Percentiles rank a stretch among this genome's conserved stretches.
Evolutionary conservation across 306 rosid genomes (phyloP).

Genomic region (Dryas drummondii): DNA sequence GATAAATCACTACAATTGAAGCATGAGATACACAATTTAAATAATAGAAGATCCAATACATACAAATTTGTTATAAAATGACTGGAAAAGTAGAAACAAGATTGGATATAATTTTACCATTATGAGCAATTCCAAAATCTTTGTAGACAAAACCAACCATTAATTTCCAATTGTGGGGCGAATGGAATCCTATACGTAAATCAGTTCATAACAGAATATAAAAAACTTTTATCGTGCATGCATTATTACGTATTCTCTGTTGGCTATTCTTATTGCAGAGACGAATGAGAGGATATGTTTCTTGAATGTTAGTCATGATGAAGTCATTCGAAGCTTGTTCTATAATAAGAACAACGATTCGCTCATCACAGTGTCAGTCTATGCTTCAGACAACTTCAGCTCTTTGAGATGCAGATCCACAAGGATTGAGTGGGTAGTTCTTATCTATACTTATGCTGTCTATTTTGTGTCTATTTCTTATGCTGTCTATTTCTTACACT

Average conservation of each 20-base stretch:
- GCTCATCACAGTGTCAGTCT: slow-evolving; percentile 77
- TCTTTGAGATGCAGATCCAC: slow-evolving; percentile 84
- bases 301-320: slow-evolving; percentile 70
- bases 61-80: background rate
- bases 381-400: slow-evolving; percentile 83
- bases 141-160: background rate
- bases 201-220: background rate
- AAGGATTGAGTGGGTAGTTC: slow-evolving; percentile 66
- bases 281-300: slow-evolving; percentile 69
- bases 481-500: slow-evolving; percentile 17
- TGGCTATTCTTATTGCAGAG: slow-evolving; percentile 48
- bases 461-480: background rate
- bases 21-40: background rate
- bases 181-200: background rate
- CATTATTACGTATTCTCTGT: background rate
- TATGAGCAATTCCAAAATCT: background rate
- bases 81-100: background rate
- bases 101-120: too few relatives aligned
- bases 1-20: background rate
- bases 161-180: background rate
- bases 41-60: background rate
- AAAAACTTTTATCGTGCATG: background rate
- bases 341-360: slow-evolving; percentile 83
- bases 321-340: slow-evolving; percentile 80
- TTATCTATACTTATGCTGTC: background rate